Conservation (phyloP, 371 early-diverging fungal species). For the Nematocida ausubeli region DNA sequence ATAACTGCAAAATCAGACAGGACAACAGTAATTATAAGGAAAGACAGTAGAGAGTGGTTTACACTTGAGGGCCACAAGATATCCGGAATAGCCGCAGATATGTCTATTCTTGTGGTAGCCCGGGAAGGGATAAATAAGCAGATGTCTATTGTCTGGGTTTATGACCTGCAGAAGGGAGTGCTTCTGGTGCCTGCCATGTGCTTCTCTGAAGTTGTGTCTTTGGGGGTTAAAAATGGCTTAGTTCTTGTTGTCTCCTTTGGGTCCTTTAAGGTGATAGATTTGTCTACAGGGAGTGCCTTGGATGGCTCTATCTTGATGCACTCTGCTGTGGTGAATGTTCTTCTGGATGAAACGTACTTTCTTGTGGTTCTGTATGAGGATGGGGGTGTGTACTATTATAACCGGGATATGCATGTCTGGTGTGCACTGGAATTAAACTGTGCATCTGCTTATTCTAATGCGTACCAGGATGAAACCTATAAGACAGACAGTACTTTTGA, state of each 20-base stretch:
- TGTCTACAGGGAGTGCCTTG: conserved; percentile 18
- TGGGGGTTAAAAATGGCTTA: conserved; percentile 51
- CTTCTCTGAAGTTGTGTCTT: conserved; percentile 35
- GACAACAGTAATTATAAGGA: conserved; percentile 24
- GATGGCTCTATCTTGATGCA: conserved; percentile 9
- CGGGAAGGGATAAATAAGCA: neutral
- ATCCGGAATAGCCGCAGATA: conserved; percentile 37
- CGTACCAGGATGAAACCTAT: neutral
- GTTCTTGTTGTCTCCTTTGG: conserved; percentile 51
- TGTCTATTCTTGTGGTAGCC: conserved; percentile 36
- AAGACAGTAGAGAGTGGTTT: conserved; percentile 55
- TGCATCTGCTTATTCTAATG: conserved; percentile 36
- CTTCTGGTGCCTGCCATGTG: conserved; percentile 61
- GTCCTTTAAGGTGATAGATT: conserved; percentile 55
- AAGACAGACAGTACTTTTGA: conserved; percentile 31
- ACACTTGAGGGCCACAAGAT: conserved; percentile 46
- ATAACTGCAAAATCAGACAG: conserved; percentile 49
- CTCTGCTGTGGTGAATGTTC: conserved; percentile 32
- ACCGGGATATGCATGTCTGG: conserved; percentile 28
- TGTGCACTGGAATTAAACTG: conserved; percentile 4
- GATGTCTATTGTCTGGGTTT: conserved; percentile 50
- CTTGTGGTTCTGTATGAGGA: conserved; percentile 58
- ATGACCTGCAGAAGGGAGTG: conserved; percentile 57
- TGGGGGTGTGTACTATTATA: conserved; percentile 19
- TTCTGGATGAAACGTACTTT: conserved; percentile 58